Evolutionary conservation across 1,284 basidiomycete genomes (phyloP), one percentile per base, ranked within the genome.

Genomic region (Leccinum fuscescens): DNA sequence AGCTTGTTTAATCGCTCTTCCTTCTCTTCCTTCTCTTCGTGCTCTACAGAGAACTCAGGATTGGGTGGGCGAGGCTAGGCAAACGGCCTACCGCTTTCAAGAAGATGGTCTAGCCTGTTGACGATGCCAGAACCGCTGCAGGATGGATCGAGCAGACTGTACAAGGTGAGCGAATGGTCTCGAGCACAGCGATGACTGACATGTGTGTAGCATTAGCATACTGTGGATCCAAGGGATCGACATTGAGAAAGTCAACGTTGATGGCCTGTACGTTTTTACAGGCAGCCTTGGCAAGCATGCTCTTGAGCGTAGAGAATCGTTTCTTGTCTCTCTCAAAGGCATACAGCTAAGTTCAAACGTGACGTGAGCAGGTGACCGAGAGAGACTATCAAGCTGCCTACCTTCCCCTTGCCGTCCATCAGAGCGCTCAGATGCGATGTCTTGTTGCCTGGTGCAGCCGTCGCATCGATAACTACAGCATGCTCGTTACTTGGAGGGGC

Each of bases 371-470:
- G 11, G 11, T n/a, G 29, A 44, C n/a, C 35, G 31, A 29, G 54
- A 33, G 44, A 54, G 31, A 11, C 39, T 54, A 20, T 56, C 6
- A 14, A n/a, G 17, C 6, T 8, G 39, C 60, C 66, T 62, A 92
- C 93, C 76, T 88, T 93, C 63, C 93, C 93, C 67, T 82, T 81
- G 66, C 88, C 89, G 15, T 80, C 73, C 89, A 96, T 93, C 44
- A 98, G 77, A 9, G 95, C 93, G 63, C 91, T 91, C 12, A 99
- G 77, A 74, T 97, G 93, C 5, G 93, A 92, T 0, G 97, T 99
- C 79, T 99, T 99, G 78, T 99, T 99, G 0, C 97, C 97, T 0
- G 96, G 97, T 0, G 97, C 96, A 49, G 96, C 90, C 29, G 96
- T 99, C 4, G 94, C 96, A 74, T 99, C 97, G 54, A 99, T 89